Conservation (phyloP, 495 filamentous ascomycete genomes). For the Xylona heveae region DNA sequence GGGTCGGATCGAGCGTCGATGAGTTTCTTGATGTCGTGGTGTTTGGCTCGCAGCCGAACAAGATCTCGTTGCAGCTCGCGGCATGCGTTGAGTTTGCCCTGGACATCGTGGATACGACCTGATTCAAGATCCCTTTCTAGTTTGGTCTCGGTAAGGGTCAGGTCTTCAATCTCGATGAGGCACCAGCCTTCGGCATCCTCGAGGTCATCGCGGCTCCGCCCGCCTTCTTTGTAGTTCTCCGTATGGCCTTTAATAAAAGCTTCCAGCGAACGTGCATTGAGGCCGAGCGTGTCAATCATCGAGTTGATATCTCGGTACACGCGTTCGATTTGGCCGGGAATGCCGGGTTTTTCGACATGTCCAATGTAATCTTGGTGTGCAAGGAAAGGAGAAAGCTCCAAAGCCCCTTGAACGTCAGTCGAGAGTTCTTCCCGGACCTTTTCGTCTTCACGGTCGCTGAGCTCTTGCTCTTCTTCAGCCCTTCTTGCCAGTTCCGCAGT, state of each 20-base stretch:
- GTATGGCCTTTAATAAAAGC: constrained; percentile 48
- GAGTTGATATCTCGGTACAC: constrained; percentile 86
- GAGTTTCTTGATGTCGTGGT: constrained; percentile 50
- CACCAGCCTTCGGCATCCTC: constrained; percentile 43
- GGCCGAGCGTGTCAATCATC: constrained; percentile 82
- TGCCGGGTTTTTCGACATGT: constrained; percentile 32
- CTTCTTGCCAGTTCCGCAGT: background rate
- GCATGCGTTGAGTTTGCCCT: constrained; percentile 38
- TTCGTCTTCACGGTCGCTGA: constrained; percentile 35
- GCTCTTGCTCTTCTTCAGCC: constrained; percentile 22
- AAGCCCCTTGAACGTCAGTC: constrained; percentile 27
- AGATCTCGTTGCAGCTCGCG: constrained; percentile 41
- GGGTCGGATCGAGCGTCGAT: constrained; percentile 41
- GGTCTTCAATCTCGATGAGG: constrained; percentile 43
- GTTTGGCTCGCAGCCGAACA: constrained; percentile 41
- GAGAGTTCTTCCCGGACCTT: constrained; percentile 33
- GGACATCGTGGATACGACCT: constrained; percentile 38
- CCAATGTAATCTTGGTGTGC: constrained; percentile 47
- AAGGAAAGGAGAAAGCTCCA: constrained; percentile 38
- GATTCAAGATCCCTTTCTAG: constrained; percentile 36
- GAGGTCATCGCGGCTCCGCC: constrained; percentile 33
- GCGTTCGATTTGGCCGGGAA: constrained; percentile 61
- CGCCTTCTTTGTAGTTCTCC: constrained; percentile 23
- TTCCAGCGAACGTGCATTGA: constrained; percentile 60
- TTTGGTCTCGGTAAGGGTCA: constrained; percentile 32